Conservation (phyloP, 2,329 filamentous ascomycete species). For the Dactylellina drechsleri region DNA sequence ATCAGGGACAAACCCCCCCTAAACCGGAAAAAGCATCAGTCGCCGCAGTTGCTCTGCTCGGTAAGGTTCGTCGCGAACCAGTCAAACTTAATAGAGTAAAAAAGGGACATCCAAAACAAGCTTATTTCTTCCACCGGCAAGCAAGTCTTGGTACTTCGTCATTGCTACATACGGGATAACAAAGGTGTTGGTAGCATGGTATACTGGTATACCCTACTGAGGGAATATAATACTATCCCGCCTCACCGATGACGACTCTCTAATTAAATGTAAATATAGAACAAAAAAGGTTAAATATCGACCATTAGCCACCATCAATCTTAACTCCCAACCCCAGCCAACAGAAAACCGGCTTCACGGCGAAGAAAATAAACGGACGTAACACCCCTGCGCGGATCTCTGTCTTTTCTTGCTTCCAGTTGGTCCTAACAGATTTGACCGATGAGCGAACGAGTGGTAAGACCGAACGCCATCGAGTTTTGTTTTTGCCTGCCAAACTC, state of each 20-base stretch:
- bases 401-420: too few relatives aligned
- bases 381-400: too few relatives aligned
- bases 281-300: too few relatives aligned
- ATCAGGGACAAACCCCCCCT: constrained; percentile 37
- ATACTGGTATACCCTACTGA: too few relatives aligned
- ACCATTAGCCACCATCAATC: too few relatives aligned
- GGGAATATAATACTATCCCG: neutral
- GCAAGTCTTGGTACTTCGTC: constrained; percentile 25
- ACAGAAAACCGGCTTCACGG: too few relatives aligned
- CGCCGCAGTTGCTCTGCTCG: constrained; percentile 28
- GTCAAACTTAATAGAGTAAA: neutral
- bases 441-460: too few relatives aligned
- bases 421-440: too few relatives aligned
- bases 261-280: neutral
- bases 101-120: constrained; percentile 35
- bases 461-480: neutral
- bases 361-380: too few relatives aligned
- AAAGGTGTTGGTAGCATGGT: too few relatives aligned
- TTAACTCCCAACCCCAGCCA: too few relatives aligned
- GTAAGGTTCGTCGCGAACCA: constrained; percentile 42
- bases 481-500: constrained; percentile 13
- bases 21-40: constrained; percentile 16
- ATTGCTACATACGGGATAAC: too few relatives aligned
- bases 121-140: constrained; percentile 23
- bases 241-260: neutral